Base-by-base conservation (phyloP, 31 red algal genomes). In the Endocladia muricata region DNA sequence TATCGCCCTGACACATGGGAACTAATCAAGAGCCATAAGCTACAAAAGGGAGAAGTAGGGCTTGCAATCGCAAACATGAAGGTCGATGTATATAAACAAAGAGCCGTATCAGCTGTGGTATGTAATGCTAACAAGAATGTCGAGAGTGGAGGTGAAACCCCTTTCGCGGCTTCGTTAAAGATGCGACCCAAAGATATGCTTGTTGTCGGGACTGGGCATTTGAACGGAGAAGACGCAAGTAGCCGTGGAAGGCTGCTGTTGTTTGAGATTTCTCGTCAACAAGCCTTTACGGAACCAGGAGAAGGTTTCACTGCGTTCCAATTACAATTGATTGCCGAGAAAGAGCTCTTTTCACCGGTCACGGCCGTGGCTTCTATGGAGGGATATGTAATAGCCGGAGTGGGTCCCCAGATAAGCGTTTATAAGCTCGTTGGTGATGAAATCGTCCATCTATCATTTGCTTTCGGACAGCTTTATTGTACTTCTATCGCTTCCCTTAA, bases 391-490 rank as follows among this genome's bases (percentile, higher is more conserved):
- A 81, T 92, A 26, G 90, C 83, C 22, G 82, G 77, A 3, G 92
- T 94, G 0, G 96, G 96, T 3, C 87, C 96, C 25, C 82, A 82
- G 38, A 64, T 99, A 35, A 94, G 94, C 73, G 92, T 99, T 22
- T 99, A 99, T 85, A 99, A 99, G 59, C 83, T 99, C 5, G 92
- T 99, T 13, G 96, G 91, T 25, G 93, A 95, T 51, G 96, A 99
- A 71, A 92, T 99, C 73, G 84, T 94, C 21, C 94, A 94, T 61
- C 67, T 89, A 23, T 99, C 96, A 37, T 99, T 95, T 83, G 94
- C 88, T 36, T 92, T 88, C 70, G 89, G 81, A 37, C 87, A 99
- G 43, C 84, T 99, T 13, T 95, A 93, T 36, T 96, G 83, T 36
- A 79, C 87, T 41, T 82, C 87, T 5, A 61, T 99, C 1, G 59